A percentile compares a stretch with the other conserved stretches of the same genome.
Conservation (phyloP, 768 basidiomycete genomes). For the Mycena capillaripes region DNA sequence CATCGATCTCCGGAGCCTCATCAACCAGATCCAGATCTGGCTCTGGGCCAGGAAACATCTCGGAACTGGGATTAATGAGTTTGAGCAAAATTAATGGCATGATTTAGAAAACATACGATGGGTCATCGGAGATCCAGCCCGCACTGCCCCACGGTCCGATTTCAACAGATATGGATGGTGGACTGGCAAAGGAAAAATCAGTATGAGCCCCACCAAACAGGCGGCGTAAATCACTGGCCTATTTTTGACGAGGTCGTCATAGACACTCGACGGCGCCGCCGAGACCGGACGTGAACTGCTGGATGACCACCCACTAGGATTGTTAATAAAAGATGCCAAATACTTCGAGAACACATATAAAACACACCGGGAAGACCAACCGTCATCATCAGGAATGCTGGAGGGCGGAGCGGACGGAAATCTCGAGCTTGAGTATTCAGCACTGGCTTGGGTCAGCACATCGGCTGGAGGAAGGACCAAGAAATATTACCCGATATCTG, state of each 20-base stretch:
- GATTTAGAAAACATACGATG: conserved; percentile 1
- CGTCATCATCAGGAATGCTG: conserved; percentile 9
- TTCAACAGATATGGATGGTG: conserved; percentile 10
- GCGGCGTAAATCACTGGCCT: conserved; percentile 19
- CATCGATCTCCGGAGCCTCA: conserved; percentile 17
- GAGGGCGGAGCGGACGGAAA: conserved; percentile 11
- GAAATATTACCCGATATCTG: background rate
- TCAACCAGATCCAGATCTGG: background rate
- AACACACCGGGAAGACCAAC: conserved; percentile 7
- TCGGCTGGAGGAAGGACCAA: background rate
- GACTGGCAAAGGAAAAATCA: background rate
- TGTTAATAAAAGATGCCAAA: background rate
- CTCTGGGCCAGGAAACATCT: background rate
- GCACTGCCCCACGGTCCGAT: conserved; percentile 6
- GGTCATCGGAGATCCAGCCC: conserved; percentile 6
- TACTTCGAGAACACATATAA: background rate
- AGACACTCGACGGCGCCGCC: conserved; percentile 15
- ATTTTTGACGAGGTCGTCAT: conserved; percentile 5
- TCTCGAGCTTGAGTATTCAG: background rate
- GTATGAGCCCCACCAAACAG: background rate
- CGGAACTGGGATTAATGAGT: background rate
- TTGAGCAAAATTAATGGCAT: background rate
- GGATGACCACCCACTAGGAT: conserved; percentile 13
- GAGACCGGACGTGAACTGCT: conserved; percentile 13
- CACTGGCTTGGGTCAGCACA: background rate